Evolutionary conservation across 768 basidiomycete genomes (phyloP).

Genomic region (Suillus clintonianus): DNA sequence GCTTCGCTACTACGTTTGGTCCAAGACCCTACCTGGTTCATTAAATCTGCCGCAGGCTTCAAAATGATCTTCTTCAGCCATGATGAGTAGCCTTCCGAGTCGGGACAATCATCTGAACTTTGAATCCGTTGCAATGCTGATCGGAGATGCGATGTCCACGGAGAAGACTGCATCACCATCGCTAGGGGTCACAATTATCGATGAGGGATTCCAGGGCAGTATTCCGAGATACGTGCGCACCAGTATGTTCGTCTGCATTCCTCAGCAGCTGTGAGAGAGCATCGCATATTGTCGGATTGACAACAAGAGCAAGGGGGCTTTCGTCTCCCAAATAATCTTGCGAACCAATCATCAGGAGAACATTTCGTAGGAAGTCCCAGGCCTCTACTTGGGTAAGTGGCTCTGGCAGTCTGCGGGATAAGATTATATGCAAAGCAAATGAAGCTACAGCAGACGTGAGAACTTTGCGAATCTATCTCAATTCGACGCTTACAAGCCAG

Average conservation of each 20-base stretch:
- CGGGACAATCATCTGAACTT: constrained; percentile 8
- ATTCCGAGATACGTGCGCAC: constrained; percentile 23
- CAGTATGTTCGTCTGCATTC: constrained; percentile 18
- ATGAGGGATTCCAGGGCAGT: neutral
- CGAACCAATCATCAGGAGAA: constrained; percentile 49
- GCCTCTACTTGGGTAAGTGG: constrained; percentile 45
- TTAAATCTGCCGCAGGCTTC: constrained; percentile 22
- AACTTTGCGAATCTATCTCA: constrained; percentile 4
- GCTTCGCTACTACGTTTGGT: neutral
- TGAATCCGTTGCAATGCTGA: constrained; percentile 38
- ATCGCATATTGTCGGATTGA: constrained; percentile 50
- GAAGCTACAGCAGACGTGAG: constrained; percentile 36
- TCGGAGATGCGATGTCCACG: constrained; percentile 52
- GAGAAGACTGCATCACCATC: constrained; percentile 15
- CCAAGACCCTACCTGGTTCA: constrained; percentile 27
- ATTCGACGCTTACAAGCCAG: constrained; percentile 40
- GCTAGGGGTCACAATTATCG: neutral
- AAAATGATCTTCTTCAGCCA: constrained; percentile 35
- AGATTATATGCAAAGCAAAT: constrained; percentile 46
- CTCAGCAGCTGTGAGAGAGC: constrained; percentile 45
- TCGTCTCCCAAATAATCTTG: constrained; percentile 46
- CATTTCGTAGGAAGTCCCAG: constrained; percentile 49
- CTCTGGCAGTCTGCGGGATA: constrained; percentile 27
- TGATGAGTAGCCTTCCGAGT: constrained; percentile 23
- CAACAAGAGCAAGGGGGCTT: constrained; percentile 51